Evolutionary conservation across 164 flowering plant genomes (phyloP).

Genomic region (Santalum album): DNA sequence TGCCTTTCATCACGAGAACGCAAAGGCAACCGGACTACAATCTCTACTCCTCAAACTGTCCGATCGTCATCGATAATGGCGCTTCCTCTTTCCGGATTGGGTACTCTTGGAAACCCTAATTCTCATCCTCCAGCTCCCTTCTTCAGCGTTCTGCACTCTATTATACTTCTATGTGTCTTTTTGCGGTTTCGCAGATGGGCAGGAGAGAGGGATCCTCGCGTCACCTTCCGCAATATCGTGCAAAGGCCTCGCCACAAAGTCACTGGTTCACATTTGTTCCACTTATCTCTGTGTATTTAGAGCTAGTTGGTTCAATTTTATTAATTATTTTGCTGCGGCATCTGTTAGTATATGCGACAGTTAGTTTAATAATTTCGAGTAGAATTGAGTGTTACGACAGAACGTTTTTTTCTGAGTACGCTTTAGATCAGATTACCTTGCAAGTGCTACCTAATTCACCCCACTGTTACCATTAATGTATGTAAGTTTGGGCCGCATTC

Average conservation of each 20-base stretch:
- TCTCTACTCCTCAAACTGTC: conserved; percentile 35
- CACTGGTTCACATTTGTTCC: conserved; percentile 32
- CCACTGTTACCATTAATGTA: too few species aligned
- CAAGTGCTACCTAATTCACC: too few species aligned
- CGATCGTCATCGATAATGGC: conserved; percentile 79
- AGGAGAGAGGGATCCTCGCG: conserved; percentile 57
- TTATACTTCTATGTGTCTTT: too few species aligned
- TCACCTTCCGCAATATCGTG: conserved; percentile 67
- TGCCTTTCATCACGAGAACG: conserved; percentile 46
- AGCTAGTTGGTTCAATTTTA: too few species aligned
- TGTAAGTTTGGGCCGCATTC: too few species aligned
- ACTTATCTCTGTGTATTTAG: neutral
- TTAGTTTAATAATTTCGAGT: neutral
- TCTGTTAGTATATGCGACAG: neutral
- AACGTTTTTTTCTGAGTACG: too few species aligned
- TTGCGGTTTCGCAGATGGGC: conserved; percentile 85
- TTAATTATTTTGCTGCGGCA: neutral
- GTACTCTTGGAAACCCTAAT: conserved; percentile 35
- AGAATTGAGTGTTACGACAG: too few species aligned
- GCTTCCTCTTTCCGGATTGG: conserved; percentile 73
- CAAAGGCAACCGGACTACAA: conserved; percentile 55
- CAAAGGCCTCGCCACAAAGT: conserved; percentile 72
- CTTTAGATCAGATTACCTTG: too few species aligned
- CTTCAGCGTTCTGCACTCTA: too few species aligned
- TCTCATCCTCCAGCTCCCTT: neutral